Evolutionary conservation across 1,284 basidiomycete species (phyloP).

Genomic region (Hemileia vastatrix): DNA sequence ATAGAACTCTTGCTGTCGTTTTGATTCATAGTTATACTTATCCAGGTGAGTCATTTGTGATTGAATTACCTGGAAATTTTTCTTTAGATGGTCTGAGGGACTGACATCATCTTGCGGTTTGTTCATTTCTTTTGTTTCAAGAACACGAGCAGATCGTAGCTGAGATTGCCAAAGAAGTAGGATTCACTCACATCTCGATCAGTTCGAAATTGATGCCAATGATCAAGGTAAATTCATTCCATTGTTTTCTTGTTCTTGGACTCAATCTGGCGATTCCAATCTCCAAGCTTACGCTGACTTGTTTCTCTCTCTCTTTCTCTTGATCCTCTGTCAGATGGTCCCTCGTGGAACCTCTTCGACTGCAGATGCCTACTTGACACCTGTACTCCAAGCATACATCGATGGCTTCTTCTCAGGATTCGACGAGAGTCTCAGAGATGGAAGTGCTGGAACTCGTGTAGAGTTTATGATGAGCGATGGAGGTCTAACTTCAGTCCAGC

Average conservation of each 20-base stretch:
- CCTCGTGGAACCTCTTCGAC: constrained; percentile 83
- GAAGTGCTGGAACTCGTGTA: constrained; percentile 46
- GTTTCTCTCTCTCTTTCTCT: too few relatives aligned
- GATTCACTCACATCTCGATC: constrained; percentile 78
- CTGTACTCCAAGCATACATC: constrained; percentile 55
- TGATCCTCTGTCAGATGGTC: constrained; percentile 53
- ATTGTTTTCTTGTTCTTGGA: too few relatives aligned
- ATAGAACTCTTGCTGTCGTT: constrained; percentile 73
- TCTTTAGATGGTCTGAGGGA: too few relatives aligned
- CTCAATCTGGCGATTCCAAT: too few relatives aligned
- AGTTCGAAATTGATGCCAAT: constrained; percentile 80
- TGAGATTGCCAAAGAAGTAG: constrained; percentile 61
- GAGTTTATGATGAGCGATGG: constrained; percentile 79
- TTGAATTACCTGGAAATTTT: neutral
- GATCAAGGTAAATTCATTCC: constrained; percentile 78
- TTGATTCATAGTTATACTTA: constrained; percentile 87
- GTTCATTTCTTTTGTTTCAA: neutral
- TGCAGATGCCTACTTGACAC: constrained; percentile 92
- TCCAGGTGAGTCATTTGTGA: constrained; percentile 53
- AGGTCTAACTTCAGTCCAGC: constrained; percentile 65
- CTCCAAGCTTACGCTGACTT: too few relatives aligned
- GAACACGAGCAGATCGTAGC: constrained; percentile 61
- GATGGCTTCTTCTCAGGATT: constrained; percentile 45
- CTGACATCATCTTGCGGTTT: neutral
- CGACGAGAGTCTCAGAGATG: constrained; percentile 35